Base-by-base conservation (phyloP, 2,329 filamentous ascomycete species). In the Penicillium sp. region DNA sequence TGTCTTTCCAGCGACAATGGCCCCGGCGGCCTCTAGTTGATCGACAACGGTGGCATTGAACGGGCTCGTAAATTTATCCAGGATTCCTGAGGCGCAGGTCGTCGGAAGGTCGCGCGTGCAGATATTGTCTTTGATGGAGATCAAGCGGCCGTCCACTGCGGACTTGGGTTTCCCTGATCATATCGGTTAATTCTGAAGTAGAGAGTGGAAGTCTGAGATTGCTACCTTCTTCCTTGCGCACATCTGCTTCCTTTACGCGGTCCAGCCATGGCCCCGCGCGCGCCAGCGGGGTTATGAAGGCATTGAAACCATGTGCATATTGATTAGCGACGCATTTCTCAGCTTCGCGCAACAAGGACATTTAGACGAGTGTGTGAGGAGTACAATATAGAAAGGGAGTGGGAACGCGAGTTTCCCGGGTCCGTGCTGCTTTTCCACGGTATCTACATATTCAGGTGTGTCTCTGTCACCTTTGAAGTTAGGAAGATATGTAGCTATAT, bases 41-140 rank as follows among this genome's bases (percentile, higher is more conserved):
- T 81, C 77, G 35, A 95, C 86, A 19, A 97, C 87, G 9, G 90
- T 93, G 19, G 93, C 91, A 71, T 93, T 86, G 74, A 89, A 93
- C 4, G 93, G 90, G 60, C 89, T 91, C 37, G 74, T 78, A 74
- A 93, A 90, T 60, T 79, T 80, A n/a, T 80, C 71, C 41, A 97
- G 84, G 54, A 91, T 89, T 21, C 78, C 78, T 2, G 93, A 97
- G 62, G 86, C 90, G 75, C 92, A 96, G 76, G 93, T 95, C 25
- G 93, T 96, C 1, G 84, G 82, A n/a, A 85, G 75, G 35, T 81
- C 77, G 21, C 71, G 72, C 0, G 88, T 89, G 53, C 86, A 84
- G 62, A 93, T 91, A 70, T 92, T 93, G 76, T 93, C 89, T 71
- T 93, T 93, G 53, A 92, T 79, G 5, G 87, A 86, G 51, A 90